phyloP scores from a whole-genome alignment of 225 moss, liverwort and hornwort species.

The Pseudisothecium myosuroides region DNA sequence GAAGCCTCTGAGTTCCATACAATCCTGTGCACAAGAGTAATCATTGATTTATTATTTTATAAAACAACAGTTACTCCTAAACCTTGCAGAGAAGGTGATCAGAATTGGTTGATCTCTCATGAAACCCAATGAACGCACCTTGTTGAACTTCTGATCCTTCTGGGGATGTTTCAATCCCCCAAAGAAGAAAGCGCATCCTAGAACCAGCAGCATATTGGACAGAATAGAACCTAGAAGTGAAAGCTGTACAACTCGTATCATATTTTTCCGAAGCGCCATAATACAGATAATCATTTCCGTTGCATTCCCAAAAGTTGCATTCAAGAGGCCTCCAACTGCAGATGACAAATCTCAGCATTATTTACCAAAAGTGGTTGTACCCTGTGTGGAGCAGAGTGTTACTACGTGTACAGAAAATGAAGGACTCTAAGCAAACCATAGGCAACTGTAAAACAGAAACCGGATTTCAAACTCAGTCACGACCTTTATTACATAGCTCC shows the following conservation, averaged over 20 bases:
- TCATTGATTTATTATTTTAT: background rate
- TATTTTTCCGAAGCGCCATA: constrained; percentile 58
- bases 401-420: background rate
- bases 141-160: constrained; percentile 71
- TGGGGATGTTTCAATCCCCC: constrained; percentile 44
- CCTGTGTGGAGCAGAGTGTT: background rate
- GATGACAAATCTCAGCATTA: background rate
- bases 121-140: constrained; percentile 7
- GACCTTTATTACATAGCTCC: background rate
- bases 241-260: constrained; percentile 78
- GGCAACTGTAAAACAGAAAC: background rate
- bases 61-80: background rate
- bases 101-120: background rate
- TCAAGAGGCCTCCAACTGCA: constrained; percentile 65
- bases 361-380: too few relatives aligned
- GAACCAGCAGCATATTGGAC: constrained; percentile 76
- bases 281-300: constrained; percentile 82
- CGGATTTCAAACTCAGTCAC: background rate
- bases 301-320: constrained; percentile 88
- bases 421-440: background rate
- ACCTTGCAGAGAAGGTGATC: background rate
- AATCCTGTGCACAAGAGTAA: background rate
- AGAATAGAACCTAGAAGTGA: constrained; percentile 80
- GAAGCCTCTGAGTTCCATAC: background rate
- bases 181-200: constrained; percentile 77